Evolutionary conservation across 768 basidiomycete genomes (phyloP).

Genomic region (Leccinellum albellum): DNA sequence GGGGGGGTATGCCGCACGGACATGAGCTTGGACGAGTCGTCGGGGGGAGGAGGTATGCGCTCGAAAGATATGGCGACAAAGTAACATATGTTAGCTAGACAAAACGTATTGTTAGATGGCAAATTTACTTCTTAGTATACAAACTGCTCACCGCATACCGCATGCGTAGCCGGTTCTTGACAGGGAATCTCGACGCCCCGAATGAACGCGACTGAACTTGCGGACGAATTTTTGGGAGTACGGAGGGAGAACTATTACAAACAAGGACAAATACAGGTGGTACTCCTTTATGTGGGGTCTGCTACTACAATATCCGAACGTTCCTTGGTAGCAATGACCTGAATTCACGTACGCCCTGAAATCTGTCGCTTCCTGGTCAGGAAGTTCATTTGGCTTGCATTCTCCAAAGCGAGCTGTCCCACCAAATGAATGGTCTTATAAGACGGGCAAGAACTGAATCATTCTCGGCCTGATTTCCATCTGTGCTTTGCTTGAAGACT

Average conservation of each 20-base stretch:
- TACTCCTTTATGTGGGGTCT: too few species aligned
- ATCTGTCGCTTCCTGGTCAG: too few species aligned
- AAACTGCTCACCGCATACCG: constrained; percentile 55
- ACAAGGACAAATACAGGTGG: constrained; percentile 23
- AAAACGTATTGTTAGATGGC: background rate
- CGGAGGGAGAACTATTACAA: constrained; percentile 8
- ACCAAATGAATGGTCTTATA: background rate
- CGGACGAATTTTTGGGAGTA: constrained; percentile 26
- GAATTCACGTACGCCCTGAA: too few species aligned
- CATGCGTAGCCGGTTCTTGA: constrained; percentile 30
- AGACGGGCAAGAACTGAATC: background rate
- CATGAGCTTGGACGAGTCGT: constrained; percentile 21
- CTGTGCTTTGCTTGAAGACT: background rate
- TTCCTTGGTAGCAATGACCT: too few species aligned
- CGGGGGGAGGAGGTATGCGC: constrained; percentile 35
- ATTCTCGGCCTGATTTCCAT: background rate
- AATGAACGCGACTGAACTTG: constrained; percentile 25
- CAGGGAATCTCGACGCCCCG: constrained; percentile 28
- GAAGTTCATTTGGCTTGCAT: background rate
- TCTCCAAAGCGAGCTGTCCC: background rate
- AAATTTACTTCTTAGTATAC: background rate
- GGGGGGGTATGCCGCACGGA: constrained; percentile 2
- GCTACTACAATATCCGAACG: too few species aligned
- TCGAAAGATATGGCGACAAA: constrained; percentile 60
- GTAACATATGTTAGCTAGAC: constrained; percentile 72